Base-by-base conservation (phyloP, 177 flowering plant genomes). In the Vitis hybrid region DNA sequence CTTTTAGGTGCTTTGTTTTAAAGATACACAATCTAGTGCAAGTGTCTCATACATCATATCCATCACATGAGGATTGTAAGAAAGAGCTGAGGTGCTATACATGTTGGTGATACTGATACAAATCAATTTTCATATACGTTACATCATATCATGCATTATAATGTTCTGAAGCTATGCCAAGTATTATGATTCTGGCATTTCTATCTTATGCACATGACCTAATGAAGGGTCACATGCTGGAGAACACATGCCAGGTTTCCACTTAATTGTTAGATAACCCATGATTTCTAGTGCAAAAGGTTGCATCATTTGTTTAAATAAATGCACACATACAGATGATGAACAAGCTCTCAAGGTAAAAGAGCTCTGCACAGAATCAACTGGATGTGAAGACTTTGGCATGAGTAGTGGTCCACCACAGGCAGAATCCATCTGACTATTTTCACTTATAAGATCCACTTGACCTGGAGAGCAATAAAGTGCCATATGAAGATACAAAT, bases 261-360 rank as follows among this genome's bases (percentile, higher is more conserved):
- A 41, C 46, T 41, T 4, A 41, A 41, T 41, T 11, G 24, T 11
- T 27, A 27, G 49, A 66, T 12, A 9, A 11, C 50, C 10, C 5
- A 49, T 50, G 64, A 41, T 50, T 54, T 27, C 18, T 12, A 63
- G 56, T n/a, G 52, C 66, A 63, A 54, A 70, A 54, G 46, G 10
- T 58, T 54, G 30, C 24, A 64, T 55, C 60, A 61, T 4, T 61
- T 41, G 18, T 30, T 11, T 24, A 18, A 20, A 52, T 10, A 27
- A 30, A 50, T 32, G 13, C 41, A 58, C 20, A 82, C 92, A 61
- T 89, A 92, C 97, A 71, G 77, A 74, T 58, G 91, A 82, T 50
- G 92, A 81, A 83, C 97, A 90, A 54, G 91, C 79, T 79, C 71
- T 80, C 79, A 90, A 70, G 67, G 76, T 64, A 71, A 74, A 79